Conservation (phyloP, 306 rosid genomes). For the Crotalaria pallida region DNA sequence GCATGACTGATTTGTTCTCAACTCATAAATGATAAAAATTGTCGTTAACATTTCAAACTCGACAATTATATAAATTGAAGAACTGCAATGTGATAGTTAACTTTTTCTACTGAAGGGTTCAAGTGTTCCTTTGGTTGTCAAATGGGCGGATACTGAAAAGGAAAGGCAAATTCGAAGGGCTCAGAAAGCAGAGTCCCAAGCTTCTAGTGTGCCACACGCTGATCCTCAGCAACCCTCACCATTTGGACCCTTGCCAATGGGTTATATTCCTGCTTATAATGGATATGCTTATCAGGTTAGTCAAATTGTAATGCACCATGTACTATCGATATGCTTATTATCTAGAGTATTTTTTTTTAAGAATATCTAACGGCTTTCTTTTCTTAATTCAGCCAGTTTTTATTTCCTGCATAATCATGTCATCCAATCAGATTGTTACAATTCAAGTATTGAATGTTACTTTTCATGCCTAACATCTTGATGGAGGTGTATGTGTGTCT, state of each 20-base stretch:
- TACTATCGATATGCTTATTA: no score
- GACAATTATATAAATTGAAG: slow-evolving; percentile 3
- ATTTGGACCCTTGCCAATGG: slow-evolving; percentile 85
- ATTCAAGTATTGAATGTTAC: neutral
- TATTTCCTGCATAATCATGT: neutral
- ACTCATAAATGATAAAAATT: neutral
- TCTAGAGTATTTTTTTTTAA: no score
- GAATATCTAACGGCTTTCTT: neutral
- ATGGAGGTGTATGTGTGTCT: slow-evolving; percentile 12
- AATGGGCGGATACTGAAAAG: slow-evolving; percentile 99
- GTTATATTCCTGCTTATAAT: slow-evolving; percentile 87
- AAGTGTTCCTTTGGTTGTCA: slow-evolving; percentile 96
- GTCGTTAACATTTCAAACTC: neutral
- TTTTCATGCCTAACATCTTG: neutral
- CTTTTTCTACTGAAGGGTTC: slow-evolving; percentile 63
- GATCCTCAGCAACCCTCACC: slow-evolving; percentile 83
- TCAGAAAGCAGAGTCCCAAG: slow-evolving; percentile 90
- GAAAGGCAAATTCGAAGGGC: slow-evolving; percentile 96
- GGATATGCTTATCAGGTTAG: slow-evolving; percentile 94
- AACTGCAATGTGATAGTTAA: slow-evolving; percentile 24
- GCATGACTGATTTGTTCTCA: slow-evolving; percentile 2
- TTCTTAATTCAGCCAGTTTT: neutral
- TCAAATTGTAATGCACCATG: neutral
- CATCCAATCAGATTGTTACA: neutral
- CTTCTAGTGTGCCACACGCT: slow-evolving; percentile 50